Evolutionary conservation across 257 asterid genomes (phyloP), one percentile per base, ranked within the genome.

Genomic region (Ehretia macrophylla): DNA sequence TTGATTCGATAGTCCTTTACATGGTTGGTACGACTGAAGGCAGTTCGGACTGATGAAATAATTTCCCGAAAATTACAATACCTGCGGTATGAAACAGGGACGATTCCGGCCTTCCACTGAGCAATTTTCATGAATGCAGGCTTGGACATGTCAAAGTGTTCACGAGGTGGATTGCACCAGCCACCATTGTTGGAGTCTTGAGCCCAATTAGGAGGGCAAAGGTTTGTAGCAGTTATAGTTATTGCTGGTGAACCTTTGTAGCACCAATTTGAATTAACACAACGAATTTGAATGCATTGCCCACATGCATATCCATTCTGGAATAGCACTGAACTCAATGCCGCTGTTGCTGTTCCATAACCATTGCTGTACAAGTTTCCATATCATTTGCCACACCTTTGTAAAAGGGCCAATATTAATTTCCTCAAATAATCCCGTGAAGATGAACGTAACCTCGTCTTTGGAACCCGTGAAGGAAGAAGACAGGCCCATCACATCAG

Each of bases 101-200:
- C 78, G 17, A 76, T 68, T 19, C 77, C 77, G 22, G 48, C 75
- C 35, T 46, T 58, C 58, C 62, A 63, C 27, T 59, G 72, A 0
- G 81, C 81, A 46, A 71, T 68, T 69, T 60, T 68, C 61, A 58
- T 64, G 72, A 68, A 71, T 19, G 78, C 68, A 4, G 77, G 59
- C 61, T 63, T 63, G 16, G 81, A 64, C 81, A 76, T 63, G 66
- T 68, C 78, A 17, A 71, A 76, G 16, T 76, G 81, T 4, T 35
- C 57, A 32, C 75, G 77, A 5, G 81, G 81, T 0, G 77, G 77
- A 35, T 76, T 76, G 78, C 81, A 71, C 81, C 81, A 76, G 0
- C 75, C 75, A 42, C 78, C 81, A 23, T 68, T 59, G 71, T 75
- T 71, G 60, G 74, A 63, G 60, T 55, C 65, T 40, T 53, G 21